A percentile compares a stretch with the other conserved stretches of the same genome.
phyloP scores from a whole-genome alignment of 1,139 yeast genomes.

The Kazachstania sp. region DNA sequence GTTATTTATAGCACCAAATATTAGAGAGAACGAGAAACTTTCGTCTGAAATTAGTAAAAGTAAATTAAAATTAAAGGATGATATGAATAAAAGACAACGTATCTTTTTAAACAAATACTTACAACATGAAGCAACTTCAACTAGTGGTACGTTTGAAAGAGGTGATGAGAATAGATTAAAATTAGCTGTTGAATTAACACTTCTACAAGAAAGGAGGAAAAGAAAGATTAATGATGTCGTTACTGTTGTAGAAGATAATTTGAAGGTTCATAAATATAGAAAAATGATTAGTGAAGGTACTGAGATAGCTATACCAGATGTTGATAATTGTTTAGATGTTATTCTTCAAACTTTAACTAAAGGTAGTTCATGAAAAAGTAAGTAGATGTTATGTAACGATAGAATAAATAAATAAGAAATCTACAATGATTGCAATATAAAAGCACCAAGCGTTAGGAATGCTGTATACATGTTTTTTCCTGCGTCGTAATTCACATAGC shows the following conservation, averaged over 20 bases:
- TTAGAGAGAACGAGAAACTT: constrained; percentile 31
- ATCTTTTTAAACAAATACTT: constrained; percentile 42
- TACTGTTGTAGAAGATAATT: constrained; percentile 38
- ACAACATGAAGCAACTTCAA: constrained; percentile 30
- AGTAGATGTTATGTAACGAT: neutral
- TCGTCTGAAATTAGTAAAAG: constrained; percentile 25
- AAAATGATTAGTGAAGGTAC: constrained; percentile 77
- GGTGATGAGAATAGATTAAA: constrained; percentile 23
- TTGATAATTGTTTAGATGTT: constrained; percentile 30
- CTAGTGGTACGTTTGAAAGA: constrained; percentile 8
- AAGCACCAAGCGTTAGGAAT: too few relatives aligned
- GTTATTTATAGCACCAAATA: neutral
- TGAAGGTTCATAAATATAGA: constrained; percentile 71
- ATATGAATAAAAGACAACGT: constrained; percentile 50
- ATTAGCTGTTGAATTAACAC: constrained; percentile 37
- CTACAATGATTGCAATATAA: neutral
- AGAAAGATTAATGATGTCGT: constrained; percentile 37
- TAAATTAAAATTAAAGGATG: constrained; percentile 31
- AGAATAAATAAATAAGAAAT: neutral
- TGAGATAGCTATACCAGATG: constrained; percentile 65
- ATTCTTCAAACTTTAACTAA: constrained; percentile 23
- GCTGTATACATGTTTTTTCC: too few relatives aligned
- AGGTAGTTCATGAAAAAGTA: neutral
- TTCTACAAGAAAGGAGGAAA: constrained; percentile 42
- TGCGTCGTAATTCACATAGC: too few relatives aligned